Evolutionary conservation across 345 rosid genomes (phyloP).

Genomic region (Anastatica hierochuntica): DNA sequence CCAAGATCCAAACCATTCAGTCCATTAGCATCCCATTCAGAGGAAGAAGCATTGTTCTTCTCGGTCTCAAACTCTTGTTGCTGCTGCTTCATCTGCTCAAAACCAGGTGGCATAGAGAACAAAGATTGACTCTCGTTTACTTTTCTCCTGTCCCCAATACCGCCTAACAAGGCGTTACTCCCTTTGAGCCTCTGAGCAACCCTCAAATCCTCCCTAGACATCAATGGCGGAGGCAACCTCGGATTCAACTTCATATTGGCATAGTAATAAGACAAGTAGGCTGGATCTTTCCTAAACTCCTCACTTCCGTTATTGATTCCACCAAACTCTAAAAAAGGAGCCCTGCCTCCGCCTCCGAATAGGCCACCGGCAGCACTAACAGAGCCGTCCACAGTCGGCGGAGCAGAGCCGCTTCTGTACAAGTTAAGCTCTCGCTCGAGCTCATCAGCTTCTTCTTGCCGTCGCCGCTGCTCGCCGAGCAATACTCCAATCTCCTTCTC

Average conservation of each 20-base stretch:
- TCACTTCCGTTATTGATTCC: slow-evolving; percentile 41
- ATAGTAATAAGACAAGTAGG: slow-evolving; percentile 56
- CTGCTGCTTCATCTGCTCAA: slow-evolving; percentile 55
- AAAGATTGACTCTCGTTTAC: slow-evolving; percentile 44
- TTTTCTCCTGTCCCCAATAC: slow-evolving; percentile 66
- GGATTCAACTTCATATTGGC: slow-evolving; percentile 78
- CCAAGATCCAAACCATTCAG: slow-evolving; percentile 57
- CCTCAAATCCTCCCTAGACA: slow-evolving; percentile 82
- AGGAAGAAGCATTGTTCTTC: slow-evolving; percentile 31
- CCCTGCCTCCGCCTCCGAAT: slow-evolving; percentile 31
- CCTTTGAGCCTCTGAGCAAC: slow-evolving; percentile 48
- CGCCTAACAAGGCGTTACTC: slow-evolving; percentile 47
- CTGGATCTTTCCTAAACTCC: slow-evolving; percentile 70
- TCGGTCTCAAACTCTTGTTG: slow-evolving; percentile 36
- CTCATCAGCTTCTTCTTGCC: slow-evolving; percentile 48
- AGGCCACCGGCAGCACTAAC: slow-evolving; percentile 51
- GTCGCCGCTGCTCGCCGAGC: slow-evolving; percentile 44
- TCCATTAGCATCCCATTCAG: slow-evolving; percentile 76
- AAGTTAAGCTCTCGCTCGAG: slow-evolving; percentile 49
- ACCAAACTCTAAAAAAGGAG: slow-evolving; percentile 38
- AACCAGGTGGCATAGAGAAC: slow-evolving; percentile 71
- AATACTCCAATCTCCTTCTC: slow-evolving; percentile 60
- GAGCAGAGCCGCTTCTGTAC: slow-evolving; percentile 68
- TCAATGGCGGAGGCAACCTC: slow-evolving; percentile 83
- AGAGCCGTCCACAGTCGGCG: slow-evolving; percentile 69